Evolutionary conservation across 352 stramenopile genomes (phyloP).

Genomic region (Phytopythium cucurbitacearum): DNA sequence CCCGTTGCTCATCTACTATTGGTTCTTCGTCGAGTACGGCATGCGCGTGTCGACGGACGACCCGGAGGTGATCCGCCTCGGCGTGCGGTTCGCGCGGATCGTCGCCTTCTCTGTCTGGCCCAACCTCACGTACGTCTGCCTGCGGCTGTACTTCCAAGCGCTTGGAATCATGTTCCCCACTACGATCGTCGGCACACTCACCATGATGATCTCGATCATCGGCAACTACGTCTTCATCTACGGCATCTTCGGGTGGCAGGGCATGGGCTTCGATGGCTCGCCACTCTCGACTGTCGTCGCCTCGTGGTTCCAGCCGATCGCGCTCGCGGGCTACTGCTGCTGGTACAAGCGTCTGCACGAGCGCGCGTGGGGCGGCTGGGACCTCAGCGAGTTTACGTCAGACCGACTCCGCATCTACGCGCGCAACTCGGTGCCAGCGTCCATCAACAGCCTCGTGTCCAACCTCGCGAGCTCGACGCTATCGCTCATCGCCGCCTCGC

Average conservation of each 20-base stretch:
- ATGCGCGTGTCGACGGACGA: slow-evolving; percentile 66
- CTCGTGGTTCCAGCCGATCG: slow-evolving; percentile 75
- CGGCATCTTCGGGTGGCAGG: slow-evolving; percentile 41
- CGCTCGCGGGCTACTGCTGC: slow-evolving; percentile 73
- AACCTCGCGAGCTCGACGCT: slow-evolving; percentile 71
- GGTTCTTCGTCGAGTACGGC: slow-evolving; percentile 42
- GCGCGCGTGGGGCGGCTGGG: slow-evolving; percentile 68
- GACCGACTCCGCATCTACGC: slow-evolving; percentile 65
- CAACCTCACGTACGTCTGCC: slow-evolving; percentile 69
- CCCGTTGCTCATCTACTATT: slow-evolving; percentile 64
- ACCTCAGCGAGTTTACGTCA: slow-evolving; percentile 45
- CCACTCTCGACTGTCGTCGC: slow-evolving; percentile 72
- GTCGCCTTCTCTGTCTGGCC: slow-evolving; percentile 77
- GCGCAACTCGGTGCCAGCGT: slow-evolving; percentile 56
- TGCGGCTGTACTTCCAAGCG: slow-evolving; percentile 80
- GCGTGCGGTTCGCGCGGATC: slow-evolving; percentile 70
- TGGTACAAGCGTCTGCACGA: slow-evolving; percentile 70
- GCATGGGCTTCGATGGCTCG: slow-evolving; percentile 75
- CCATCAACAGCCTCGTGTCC: slow-evolving; percentile 62
- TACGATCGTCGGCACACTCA: slow-evolving; percentile 61
- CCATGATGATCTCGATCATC: slow-evolving; percentile 51
- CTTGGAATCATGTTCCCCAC: slow-evolving; percentile 78
- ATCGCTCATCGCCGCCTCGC: slow-evolving; percentile 61
- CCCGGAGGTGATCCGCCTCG: slow-evolving; percentile 55
- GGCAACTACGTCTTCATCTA: slow-evolving; percentile 72